Evolutionary conservation across 179 eudicot species (phyloP), one percentile per base, ranked within the genome.

Genomic region (Beta lomatogona): DNA sequence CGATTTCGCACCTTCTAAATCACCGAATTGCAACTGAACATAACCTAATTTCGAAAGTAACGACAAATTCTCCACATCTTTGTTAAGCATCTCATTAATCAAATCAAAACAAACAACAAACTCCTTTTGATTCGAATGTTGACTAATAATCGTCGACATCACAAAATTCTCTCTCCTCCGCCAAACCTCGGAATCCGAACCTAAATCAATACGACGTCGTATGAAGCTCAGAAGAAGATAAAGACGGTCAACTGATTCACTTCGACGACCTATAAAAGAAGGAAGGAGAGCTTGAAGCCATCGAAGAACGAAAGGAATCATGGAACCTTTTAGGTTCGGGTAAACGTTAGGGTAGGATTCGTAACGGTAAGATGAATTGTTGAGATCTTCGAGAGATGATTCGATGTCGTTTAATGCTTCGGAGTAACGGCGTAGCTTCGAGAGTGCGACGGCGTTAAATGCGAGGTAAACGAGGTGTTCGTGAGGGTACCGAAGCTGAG

Each of bases 251-350:
- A 97, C 79, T 2, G 91, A 77, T 21, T 89, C 89, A 1, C 58
- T 25, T 4, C 87, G 87, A 22, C 89, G 86, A 41, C 88, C 90
- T 9, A 89, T 80, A 19, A 90, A 85, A 0, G 82, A 84, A 1
- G 99, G 99, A n/a, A 94, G 86, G n/a, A 88, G 85, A 8, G 98
- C 92, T 80, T 93, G 93, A 73, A 97, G 76, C 93, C 93, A 90
- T 0, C 99, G 89, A 68, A 94, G 91, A 41, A 88, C 86, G 82
- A 94, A 94, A 9, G 98, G 98, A 28, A 93, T 87, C 93, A 94
- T 89, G 52, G 95, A 91, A 0, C 95, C 97, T 45, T 63, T 21
- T 0, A 77, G 81, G 44, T 86, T 76, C 1, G 97, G 92, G 84
- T 97, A 97, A 1, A 88, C 79, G 5, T 78, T 59, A 2, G 97